Percentiles rank a stretch among this genome's conserved stretches.
Evolutionary conservation across 345 rosid genomes (phyloP).

Genomic region (Bruguiera sexangula): DNA sequence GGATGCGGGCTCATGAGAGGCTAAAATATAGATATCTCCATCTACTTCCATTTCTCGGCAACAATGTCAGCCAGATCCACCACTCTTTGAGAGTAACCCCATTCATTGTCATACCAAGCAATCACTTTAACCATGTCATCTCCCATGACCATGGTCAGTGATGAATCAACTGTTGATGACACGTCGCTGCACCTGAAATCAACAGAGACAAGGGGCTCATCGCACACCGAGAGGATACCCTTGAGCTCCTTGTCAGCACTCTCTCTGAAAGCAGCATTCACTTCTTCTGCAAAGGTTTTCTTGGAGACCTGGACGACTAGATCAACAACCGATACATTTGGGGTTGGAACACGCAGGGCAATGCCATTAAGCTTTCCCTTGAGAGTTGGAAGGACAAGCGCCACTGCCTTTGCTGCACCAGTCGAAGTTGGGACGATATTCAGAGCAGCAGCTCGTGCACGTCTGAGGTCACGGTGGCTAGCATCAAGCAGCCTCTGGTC

Average conservation of each 20-base stretch:
- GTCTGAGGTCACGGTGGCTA: constrained; percentile 93
- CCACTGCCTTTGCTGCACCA: constrained; percentile 96
- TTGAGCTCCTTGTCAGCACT: constrained; percentile 75
- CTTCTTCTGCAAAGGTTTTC: constrained; percentile 95
- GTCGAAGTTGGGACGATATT: constrained; percentile 95
- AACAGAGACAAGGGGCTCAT: constrained; percentile 89
- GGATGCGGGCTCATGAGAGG: no score
- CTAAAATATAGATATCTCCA: no score
- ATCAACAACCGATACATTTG: constrained; percentile 91
- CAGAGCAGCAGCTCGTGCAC: constrained; percentile 94
- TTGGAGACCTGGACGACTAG: constrained; percentile 87
- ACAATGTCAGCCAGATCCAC: constrained; percentile 94
- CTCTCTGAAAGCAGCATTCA: constrained; percentile 84
- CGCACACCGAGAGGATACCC: constrained; percentile 82
- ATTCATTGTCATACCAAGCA: constrained; percentile 97
- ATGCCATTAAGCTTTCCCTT: constrained; percentile 95
- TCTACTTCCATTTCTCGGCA: constrained; percentile 81
- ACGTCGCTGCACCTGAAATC: constrained; percentile 95
- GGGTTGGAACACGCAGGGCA: constrained; percentile 95
- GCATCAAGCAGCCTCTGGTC: constrained; percentile 95
- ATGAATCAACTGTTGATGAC: constrained; percentile 77
- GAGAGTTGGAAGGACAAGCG: constrained; percentile 83
- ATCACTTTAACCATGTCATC: constrained; percentile 98
- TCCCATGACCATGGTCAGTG: constrained; percentile 97
- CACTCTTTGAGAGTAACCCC: constrained; percentile 99